Evolutionary conservation across 2,329 filamentous ascomycete genomes (phyloP).

Genomic region (Fusarium xylarioides): DNA sequence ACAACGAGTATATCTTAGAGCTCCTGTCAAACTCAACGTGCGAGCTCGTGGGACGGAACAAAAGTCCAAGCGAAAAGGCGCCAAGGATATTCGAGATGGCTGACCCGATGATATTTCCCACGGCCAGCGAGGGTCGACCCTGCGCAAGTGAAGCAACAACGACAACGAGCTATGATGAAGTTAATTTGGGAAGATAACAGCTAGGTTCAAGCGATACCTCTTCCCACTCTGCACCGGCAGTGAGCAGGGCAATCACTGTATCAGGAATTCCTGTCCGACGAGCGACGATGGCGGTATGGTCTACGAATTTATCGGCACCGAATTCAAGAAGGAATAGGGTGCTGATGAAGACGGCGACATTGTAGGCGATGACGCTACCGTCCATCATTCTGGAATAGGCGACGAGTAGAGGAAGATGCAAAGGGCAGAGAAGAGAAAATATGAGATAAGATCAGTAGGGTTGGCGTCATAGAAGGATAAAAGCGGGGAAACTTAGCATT

Average conservation of each 20-base stretch:
- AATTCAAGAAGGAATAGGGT: background rate
- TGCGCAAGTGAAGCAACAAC: background rate
- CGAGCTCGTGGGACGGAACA: background rate
- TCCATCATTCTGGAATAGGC: background rate
- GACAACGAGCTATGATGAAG: background rate
- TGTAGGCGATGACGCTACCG: background rate
- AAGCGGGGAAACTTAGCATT: accelerated
- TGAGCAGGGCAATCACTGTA: background rate
- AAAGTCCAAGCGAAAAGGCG: background rate
- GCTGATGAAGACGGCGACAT: background rate
- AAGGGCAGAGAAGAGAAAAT: background rate
- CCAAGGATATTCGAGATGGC: background rate
- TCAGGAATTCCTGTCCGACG: background rate
- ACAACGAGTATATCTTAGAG: background rate
- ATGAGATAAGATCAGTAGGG: too few species aligned
- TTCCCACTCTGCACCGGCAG: background rate
- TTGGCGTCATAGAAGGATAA: background rate
- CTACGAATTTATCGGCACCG: background rate
- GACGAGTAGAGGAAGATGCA: background rate
- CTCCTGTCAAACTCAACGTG: background rate
- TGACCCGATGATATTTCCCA: background rate
- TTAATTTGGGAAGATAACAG: accelerated
- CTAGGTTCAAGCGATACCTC: background rate
- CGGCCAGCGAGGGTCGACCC: background rate
- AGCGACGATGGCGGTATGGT: background rate